These are phyloP conservation scores for Ophiostoma sp. DNA, from an alignment of 2,329 filamentous ascomycete genomes.

Conservation along the genomic window DNA sequence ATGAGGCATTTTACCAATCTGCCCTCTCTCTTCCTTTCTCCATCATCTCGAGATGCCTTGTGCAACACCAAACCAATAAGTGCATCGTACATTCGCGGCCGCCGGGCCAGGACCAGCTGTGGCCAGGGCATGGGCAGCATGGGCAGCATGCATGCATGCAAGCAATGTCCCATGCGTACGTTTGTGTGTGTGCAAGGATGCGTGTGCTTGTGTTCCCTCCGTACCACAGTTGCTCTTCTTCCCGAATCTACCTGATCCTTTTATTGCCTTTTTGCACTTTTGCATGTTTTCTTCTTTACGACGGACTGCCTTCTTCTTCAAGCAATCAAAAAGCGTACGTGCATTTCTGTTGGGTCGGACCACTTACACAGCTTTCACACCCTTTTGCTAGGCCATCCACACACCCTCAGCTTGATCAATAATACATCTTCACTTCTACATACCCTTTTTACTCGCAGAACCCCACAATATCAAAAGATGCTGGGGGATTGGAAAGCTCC, in stretches of 20 bases:
- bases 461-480: not conserved
- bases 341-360: conserved; percentile 2
- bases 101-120: not conserved
- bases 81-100: not conserved
- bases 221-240: not conserved
- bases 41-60: not conserved
- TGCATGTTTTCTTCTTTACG: not conserved
- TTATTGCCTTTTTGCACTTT: not conserved
- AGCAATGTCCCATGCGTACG: not conserved
- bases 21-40: not conserved
- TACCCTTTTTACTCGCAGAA: not conserved
- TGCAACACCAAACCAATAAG: not conserved
- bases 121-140: not conserved
- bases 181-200: not conserved
- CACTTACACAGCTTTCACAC: conserved; percentile 4
- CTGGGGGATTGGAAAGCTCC: not conserved
- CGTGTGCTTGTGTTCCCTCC: not conserved
- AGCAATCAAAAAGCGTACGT: not conserved
- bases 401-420: not conserved
- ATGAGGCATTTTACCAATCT: conserved; percentile 17
- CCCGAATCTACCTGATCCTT: not conserved
- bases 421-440: not conserved
- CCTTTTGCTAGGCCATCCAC: not conserved
- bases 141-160: not conserved
- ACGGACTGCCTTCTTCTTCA: not conserved